A percentile compares a stretch with the other conserved stretches of the same genome.
Conservation (phyloP, 2,329 filamentous ascomycete genomes). For the Colletotrichum chrysophilum region DNA sequence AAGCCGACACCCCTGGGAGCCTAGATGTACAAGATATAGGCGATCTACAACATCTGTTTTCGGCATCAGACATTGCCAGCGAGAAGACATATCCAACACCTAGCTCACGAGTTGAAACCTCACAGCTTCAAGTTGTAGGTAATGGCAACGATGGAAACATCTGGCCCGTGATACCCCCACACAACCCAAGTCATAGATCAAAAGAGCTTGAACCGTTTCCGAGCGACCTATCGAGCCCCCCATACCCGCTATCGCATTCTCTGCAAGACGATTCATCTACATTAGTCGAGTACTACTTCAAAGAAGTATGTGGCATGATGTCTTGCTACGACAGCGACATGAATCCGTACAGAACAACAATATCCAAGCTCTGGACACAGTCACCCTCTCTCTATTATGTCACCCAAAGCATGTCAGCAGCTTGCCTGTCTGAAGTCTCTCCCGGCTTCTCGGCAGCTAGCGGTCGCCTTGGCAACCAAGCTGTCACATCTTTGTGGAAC, state of each 20-base stretch:
- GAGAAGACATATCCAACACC: background rate
- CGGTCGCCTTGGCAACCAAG: slow-evolving; percentile 52
- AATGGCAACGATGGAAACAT: background rate
- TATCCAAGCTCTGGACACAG: slow-evolving; percentile 48
- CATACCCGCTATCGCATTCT: background rate
- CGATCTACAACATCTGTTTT: background rate
- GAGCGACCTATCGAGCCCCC: background rate
- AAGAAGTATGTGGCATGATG: slow-evolving; percentile 64
- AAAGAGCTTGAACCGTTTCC: background rate
- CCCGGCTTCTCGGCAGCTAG: slow-evolving; percentile 47
- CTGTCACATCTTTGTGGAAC: slow-evolving; percentile 56
- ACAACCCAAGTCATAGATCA: background rate
- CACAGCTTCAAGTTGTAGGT: background rate
- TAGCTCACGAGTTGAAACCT: background rate
- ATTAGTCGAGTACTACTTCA: slow-evolving; percentile 68
- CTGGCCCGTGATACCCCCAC: background rate
- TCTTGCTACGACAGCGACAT: slow-evolving; percentile 69
- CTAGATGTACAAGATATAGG: background rate
- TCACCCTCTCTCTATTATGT: slow-evolving; percentile 25
- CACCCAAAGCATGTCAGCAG: slow-evolving; percentile 28
- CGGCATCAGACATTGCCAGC: background rate
- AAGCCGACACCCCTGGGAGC: background rate
- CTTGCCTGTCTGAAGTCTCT: slow-evolving; percentile 33
- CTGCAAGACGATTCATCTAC: slow-evolving; percentile 45
- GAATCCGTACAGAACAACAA: slow-evolving; percentile 65